phyloP scores from a whole-genome alignment of 768 basidiomycete species.

The Suillus subaureus region DNA sequence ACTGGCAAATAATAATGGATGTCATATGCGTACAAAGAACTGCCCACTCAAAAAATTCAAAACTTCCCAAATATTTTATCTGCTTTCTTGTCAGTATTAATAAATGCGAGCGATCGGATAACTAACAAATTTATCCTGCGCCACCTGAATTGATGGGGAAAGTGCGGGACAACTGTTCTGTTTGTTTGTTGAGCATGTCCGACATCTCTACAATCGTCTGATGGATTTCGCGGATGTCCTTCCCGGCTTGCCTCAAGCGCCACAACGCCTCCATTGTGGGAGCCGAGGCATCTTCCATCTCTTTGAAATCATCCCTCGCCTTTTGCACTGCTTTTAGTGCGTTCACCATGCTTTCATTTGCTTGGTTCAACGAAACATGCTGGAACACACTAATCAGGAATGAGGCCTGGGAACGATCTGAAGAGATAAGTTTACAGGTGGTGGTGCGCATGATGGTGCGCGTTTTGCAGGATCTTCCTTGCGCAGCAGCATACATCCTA shows the following conservation, averaged over 20 bases:
- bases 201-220: constrained; percentile 40
- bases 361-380: background rate
- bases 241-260: background rate
- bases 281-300: background rate
- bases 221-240: constrained; percentile 13
- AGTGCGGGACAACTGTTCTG: background rate
- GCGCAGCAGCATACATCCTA: background rate
- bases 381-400: background rate
- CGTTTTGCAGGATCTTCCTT: background rate
- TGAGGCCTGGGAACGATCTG: background rate
- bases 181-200: background rate
- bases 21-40: background rate
- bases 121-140: background rate
- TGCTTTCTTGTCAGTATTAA: background rate
- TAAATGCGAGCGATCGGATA: background rate
- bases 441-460: background rate
- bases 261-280: background rate
- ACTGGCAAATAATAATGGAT: background rate
- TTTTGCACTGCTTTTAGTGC: background rate
- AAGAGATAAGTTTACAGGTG: background rate
- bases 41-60: background rate
- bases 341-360: background rate
- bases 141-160: background rate
- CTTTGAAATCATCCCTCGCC: background rate
- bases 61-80: background rate